Evolutionary conservation across 495 filamentous ascomycete genomes (phyloP), one percentile per base, ranked within the genome.

Genomic region (Penicillium longicatenatum): DNA sequence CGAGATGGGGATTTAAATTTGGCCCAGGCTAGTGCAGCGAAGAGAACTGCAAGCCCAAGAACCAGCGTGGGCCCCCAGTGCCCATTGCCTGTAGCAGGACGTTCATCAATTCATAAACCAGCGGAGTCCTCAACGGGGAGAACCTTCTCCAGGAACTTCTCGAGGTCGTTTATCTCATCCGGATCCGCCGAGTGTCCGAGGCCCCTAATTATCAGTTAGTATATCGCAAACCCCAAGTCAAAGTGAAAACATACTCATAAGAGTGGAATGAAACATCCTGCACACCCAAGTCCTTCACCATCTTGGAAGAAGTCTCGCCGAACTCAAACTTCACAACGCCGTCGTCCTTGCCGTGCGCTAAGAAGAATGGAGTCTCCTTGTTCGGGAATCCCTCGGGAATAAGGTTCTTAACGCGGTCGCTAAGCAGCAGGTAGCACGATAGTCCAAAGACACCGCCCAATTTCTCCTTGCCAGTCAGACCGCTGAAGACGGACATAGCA

Each of bases 381-480:
- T 96, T 97, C 53, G 83, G 73, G 59, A 79, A 83, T 20, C 86
- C 82, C 54, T 80, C 77, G 0, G 89, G 81, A 24, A 88, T 73
- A 50, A 88, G 80, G 39, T 83, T 81, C 67, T 83, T 75, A 63
- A 96, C 75, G 63, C 90, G 93, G 50, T 82, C 76, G 62, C 84
- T 84, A 47, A 97, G 75, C 10, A 92, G 77, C 63, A 97, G 73
- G 66, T 96, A 98, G 58, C 83, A 87, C 10, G 89, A 93, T 45
- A 98, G 79, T 10, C 86, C 91, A 60, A 97, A 87, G 51, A 98
- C 89, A 58, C 93, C 93, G 11, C 86, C 94, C 10, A 98, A 79
- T 73, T 90, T 91, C 55, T 84, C 77, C 55, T 83, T 81, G 57
- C 74, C 81, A 1, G 91, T 96, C 43, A 96, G 64, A 6, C 91